Evolutionary conservation across 148 eudicot species (phyloP).

Genomic region (Cornus florida): DNA sequence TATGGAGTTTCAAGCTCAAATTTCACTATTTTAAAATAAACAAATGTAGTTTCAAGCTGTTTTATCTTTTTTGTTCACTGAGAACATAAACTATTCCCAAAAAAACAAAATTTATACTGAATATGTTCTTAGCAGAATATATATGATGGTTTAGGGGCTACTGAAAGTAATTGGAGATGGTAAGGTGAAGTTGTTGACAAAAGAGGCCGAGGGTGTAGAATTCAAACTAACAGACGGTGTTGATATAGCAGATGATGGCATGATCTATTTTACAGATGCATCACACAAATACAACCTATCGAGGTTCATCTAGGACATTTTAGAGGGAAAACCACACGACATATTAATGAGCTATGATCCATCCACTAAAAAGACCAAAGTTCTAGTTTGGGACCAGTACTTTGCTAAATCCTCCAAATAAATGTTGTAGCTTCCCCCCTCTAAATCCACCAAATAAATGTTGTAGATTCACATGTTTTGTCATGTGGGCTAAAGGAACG

Average conservation of each 20-base stretch:
- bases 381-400: constrained; percentile 57
- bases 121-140: neutral
- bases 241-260: constrained; percentile 57
- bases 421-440: too few relatives aligned
- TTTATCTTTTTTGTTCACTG: too few relatives aligned
- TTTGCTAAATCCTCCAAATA: too few relatives aligned
- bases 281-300: constrained; percentile 44
- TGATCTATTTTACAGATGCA: constrained; percentile 83
- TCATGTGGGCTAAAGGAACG: too few relatives aligned
- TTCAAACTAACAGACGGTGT: constrained; percentile 75
- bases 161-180: constrained; percentile 46
- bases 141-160: constrained; percentile 49
- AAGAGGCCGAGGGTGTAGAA: constrained; percentile 65
- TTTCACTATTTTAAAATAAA: too few relatives aligned
- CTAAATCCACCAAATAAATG: too few relatives aligned
- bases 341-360: constrained; percentile 74
- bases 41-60: too few relatives aligned
- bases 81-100: too few relatives aligned
- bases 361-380: constrained; percentile 45
- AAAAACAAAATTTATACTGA: too few relatives aligned
- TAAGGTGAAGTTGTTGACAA: constrained; percentile 37
- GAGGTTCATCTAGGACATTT: constrained; percentile 17
- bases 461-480: too few relatives aligned
- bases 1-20: too few relatives aligned
- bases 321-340: constrained; percentile 66